These are phyloP conservation scores for Penicillium sp. DNA, from an alignment of 2,329 filamentous ascomycete genomes.

Conservation along the genomic window DNA sequence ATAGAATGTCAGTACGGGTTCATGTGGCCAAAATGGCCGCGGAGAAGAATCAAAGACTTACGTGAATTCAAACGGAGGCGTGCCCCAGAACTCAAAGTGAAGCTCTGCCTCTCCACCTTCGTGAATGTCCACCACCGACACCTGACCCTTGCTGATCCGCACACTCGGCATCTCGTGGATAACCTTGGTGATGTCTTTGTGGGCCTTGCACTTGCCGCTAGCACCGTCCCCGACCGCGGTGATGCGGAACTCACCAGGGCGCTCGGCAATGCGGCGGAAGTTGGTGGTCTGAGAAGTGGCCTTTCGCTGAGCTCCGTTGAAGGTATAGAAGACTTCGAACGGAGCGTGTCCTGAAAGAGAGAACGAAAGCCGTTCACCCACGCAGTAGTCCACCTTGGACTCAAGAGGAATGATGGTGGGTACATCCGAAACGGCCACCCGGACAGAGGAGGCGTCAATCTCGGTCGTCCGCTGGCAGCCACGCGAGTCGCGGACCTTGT, in stretches of 20 bases:
- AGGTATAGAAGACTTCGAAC: slow-evolving; percentile 89
- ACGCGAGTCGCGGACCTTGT: slow-evolving; percentile 78
- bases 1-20: slow-evolving; percentile 1
- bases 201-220: slow-evolving; percentile 72
- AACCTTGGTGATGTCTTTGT: slow-evolving; percentile 69
- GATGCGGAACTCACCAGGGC: slow-evolving; percentile 81
- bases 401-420: slow-evolving; percentile 87
- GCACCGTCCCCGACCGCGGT: slow-evolving; percentile 82
- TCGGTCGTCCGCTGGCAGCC: slow-evolving; percentile 79
- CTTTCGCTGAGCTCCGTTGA: slow-evolving; percentile 71
- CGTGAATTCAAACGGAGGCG: slow-evolving; percentile 94
- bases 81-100: slow-evolving; percentile 89
- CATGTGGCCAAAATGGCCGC: neutral
- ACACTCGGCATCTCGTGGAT: slow-evolving; percentile 93
- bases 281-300: slow-evolving; percentile 67
- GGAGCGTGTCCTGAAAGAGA: slow-evolving; percentile 84
- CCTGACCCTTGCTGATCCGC: slow-evolving; percentile 76
- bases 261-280: slow-evolving; percentile 90
- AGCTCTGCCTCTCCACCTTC: slow-evolving; percentile 94
- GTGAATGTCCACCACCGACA: slow-evolving; percentile 84
- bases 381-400: slow-evolving; percentile 80
- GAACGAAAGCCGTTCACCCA: slow-evolving; percentile 90
- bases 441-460: slow-evolving; percentile 66
- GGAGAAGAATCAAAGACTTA: slow-evolving; percentile 29
- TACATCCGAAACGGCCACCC: slow-evolving; percentile 88